Conservation (phyloP, 441 rosid species). For the Croton laevigatus region DNA sequence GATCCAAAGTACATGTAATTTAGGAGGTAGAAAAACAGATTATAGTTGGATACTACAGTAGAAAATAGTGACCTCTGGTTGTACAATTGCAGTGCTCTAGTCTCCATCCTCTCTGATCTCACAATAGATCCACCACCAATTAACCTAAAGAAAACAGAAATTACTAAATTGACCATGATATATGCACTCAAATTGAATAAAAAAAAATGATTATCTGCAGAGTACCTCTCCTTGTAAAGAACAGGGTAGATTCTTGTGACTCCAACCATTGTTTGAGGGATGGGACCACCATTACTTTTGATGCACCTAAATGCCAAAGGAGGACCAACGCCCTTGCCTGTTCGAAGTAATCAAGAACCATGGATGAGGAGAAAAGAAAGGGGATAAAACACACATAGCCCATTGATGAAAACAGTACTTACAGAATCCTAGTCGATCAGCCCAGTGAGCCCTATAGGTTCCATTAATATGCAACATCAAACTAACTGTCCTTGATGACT, state of each 20-base stretch:
- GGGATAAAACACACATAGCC: conserved; percentile 19
- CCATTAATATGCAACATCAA: conserved; percentile 83
- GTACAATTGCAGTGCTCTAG: conserved; percentile 49
- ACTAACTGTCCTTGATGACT: conserved; percentile 64
- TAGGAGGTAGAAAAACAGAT: background rate
- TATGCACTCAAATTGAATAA: conserved; percentile 16
- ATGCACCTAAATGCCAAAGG: conserved; percentile 94
- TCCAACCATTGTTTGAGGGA: conserved; percentile 80
- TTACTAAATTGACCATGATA: conserved; percentile 14
- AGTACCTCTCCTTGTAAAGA: conserved; percentile 88
- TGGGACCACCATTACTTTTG: conserved; percentile 83
- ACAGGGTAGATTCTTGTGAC: conserved; percentile 83
- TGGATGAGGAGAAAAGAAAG: conserved; percentile 21
- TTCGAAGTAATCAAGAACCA: conserved; percentile 30
- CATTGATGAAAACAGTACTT: conserved; percentile 34
- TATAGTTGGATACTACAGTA: background rate
- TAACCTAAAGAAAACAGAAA: conserved; percentile 43
- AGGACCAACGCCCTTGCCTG: conserved; percentile 63
- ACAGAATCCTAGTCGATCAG: conserved; percentile 90
- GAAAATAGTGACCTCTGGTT: conserved; percentile 46
- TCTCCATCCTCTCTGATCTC: conserved; percentile 88
- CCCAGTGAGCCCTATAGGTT: conserved; percentile 96
- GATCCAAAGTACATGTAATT: background rate
- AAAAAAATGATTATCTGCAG: conserved; percentile 19
- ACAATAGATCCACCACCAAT: conserved; percentile 58